Evolutionary conservation across 345 rosid species (phyloP), one percentile per base, ranked within the genome.

Genomic region (Rhodamnia argentea): DNA sequence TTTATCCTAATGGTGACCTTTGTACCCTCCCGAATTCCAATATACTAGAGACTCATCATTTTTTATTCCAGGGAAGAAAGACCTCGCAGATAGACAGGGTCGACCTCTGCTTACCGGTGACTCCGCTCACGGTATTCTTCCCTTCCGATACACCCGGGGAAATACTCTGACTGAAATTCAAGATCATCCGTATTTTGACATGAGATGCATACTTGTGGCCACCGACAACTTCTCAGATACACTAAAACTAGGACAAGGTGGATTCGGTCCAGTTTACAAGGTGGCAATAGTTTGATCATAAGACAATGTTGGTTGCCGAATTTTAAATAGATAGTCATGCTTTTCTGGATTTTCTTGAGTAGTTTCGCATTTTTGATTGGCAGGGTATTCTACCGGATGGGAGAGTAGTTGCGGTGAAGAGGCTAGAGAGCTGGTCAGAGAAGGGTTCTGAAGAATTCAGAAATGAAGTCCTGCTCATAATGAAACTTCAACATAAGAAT

Each of bases 401-500:
- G 14, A 64, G 82, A 78, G 88, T 87, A 55, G 70, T 91, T 16
- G 92, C 91, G 1, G 88, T 87, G 26, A 91, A 91, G 82, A 88
- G 89, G 85, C 51, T 89, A 24, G 86, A 90, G 1, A 83, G 89
- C 51, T 85, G 40, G 27, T 91, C 93, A 44, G 62, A 89, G 78
- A 90, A 90, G 88, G 93, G 90, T 2, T 29, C 88, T 8, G 83
- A 86, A 29, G 90, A 91, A 83, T 91, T 91, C 47, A 70, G 78
- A 70, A 70, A 70, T 0, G 78, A 70, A 70, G 78, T 70, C 7
- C 47, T 70, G 7, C 84, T 90, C 15, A 89, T 91, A 59, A 84
- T 89, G n/a, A 89, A 87, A 76, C 90, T 91, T 86, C 92, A 87
- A 50, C 91, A 91, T 82, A 60, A 52, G 26, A 91, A 91, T 26